phyloP scores from a whole-genome alignment of 1,284 basidiomycete species.

The Coriolopsis trogii region DNA sequence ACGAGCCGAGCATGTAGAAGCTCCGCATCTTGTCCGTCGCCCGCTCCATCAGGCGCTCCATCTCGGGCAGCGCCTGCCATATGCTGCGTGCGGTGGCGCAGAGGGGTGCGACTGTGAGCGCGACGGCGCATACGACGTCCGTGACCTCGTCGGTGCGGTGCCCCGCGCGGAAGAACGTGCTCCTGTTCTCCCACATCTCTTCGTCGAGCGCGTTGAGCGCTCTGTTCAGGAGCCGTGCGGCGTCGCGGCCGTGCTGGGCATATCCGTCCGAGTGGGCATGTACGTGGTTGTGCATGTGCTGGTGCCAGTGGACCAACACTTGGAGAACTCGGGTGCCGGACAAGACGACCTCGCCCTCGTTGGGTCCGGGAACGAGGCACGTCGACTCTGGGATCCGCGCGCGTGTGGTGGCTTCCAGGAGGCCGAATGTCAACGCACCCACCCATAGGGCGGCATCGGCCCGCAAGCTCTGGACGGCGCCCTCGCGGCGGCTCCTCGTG shows the following conservation, averaged over 20 bases:
- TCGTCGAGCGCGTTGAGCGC: slow-evolving; percentile 2
- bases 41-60: no score
- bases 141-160: background rate
- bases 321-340: background rate
- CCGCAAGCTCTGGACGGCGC: background rate
- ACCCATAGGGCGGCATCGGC: slow-evolving; percentile 8
- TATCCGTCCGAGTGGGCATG: background rate
- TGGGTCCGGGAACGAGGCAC: background rate
- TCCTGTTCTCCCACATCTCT: slow-evolving; percentile 1
- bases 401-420: slow-evolving; percentile 7
- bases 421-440: slow-evolving; percentile 9
- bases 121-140: background rate
- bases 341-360: background rate
- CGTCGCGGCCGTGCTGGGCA: no score
- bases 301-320: no score
- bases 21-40: no score
- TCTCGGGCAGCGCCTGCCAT: no score
- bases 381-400: slow-evolving; percentile 2
- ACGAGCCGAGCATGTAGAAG: no score
- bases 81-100: no score
- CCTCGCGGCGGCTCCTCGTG: background rate
- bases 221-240: no score
- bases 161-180: background rate
- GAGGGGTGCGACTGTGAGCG: no score
- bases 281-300: background rate